Conservation (phyloP, 2,329 filamentous ascomycete species). For the Ophiocordyceps camponoti-leonardi region DNA sequence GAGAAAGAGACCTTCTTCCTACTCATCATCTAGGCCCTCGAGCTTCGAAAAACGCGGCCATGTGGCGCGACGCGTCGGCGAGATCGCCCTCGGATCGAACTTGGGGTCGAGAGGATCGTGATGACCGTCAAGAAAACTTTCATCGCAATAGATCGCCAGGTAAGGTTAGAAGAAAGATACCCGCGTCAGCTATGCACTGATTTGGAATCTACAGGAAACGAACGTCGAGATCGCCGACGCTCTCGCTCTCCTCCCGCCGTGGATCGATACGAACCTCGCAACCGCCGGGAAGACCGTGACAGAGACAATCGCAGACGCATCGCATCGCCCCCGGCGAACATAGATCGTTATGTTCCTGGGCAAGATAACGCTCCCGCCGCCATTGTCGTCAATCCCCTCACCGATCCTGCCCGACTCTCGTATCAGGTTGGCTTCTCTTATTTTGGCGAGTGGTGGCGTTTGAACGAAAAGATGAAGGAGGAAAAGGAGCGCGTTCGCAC, state of each 20-base stretch:
- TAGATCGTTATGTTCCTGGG: conserved; percentile 72
- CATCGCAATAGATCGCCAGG: conserved; percentile 55
- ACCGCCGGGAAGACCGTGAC: conserved; percentile 49
- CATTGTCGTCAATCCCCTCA: conserved; percentile 43
- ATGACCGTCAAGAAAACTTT: conserved; percentile 38
- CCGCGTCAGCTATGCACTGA: background rate
- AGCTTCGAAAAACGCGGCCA: conserved; percentile 39
- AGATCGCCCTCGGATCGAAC: conserved; percentile 36
- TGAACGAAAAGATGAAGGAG: conserved; percentile 68
- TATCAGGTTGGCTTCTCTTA: conserved; percentile 77
- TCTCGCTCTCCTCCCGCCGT: conserved; percentile 56
- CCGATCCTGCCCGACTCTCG: conserved; percentile 54
- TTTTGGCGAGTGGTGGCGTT: conserved; percentile 74
- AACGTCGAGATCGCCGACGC: conserved; percentile 41
- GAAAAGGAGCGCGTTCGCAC: conserved; percentile 57
- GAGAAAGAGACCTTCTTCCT: conserved; percentile 1
- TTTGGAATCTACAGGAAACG: conserved; percentile 24
- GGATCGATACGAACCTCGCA: conserved; percentile 60
- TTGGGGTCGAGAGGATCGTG: conserved; percentile 24
- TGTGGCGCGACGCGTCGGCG: conserved; percentile 32
- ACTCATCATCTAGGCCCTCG: background rate
- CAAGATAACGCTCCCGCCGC: conserved; percentile 36
- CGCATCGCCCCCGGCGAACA: conserved; percentile 48
- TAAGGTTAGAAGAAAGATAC: conserved; percentile 23
- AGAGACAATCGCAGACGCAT: conserved; percentile 47